Percentiles rank a stretch among this genome's conserved stretches.
Evolutionary conservation across 768 basidiomycete species (phyloP).

Genomic region (Psilocybe cubensis): DNA sequence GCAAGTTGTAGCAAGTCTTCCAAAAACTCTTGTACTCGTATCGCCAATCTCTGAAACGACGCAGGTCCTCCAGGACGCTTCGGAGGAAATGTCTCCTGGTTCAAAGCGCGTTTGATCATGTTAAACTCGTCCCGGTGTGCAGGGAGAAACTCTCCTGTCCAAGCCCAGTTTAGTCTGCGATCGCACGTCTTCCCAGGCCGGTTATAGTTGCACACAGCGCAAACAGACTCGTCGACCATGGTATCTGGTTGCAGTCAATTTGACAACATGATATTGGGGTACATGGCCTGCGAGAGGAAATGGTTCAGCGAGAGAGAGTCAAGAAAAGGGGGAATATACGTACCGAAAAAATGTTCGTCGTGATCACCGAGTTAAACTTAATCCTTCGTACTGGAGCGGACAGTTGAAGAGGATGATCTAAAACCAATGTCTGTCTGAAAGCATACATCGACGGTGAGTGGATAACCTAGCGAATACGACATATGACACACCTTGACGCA

Average conservation of each 20-base stretch:
- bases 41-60: constrained; percentile 90
- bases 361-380: too few species aligned
- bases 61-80: constrained; percentile 73
- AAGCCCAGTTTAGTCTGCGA: constrained; percentile 93
- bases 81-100: constrained; percentile 91
- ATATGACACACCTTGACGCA: too few species aligned
- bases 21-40: constrained; percentile 99
- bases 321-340: too few species aligned
- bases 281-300: too few species aligned
- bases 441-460: too few species aligned
- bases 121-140: constrained; percentile 97
- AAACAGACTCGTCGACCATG: constrained; percentile 93
- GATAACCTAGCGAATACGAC: too few species aligned
- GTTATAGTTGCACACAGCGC: constrained; percentile 98
- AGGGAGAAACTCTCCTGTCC: constrained; percentile 98
- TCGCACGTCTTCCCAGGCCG: constrained; percentile 96
- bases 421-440: too few species aligned
- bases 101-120: constrained; percentile 97
- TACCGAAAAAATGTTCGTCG: too few species aligned
- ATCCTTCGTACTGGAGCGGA: too few species aligned
- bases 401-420: too few species aligned
- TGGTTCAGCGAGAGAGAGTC: too few species aligned
- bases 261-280: constrained; percentile 99
- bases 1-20: constrained; percentile 99
- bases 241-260: constrained; percentile 98